Base-by-base conservation (phyloP, 2,329 filamentous ascomycete genomes). In the Microdochium paspali region DNA sequence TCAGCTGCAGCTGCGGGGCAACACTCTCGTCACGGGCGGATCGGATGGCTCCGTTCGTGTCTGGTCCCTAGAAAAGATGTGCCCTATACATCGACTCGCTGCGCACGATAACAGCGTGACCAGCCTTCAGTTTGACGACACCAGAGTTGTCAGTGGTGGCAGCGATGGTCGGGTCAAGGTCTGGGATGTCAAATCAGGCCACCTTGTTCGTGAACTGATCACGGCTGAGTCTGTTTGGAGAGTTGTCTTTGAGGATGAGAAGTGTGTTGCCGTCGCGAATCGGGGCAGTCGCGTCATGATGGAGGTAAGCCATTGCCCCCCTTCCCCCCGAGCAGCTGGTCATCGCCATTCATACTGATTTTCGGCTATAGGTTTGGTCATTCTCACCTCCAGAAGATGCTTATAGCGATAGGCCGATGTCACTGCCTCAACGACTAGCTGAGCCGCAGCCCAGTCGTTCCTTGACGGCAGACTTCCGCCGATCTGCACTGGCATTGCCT, bases 101-200 rank as follows among this genome's bases (percentile, higher is more conserved):
- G 93, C 93, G 3, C 93, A 98, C 63, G 93, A 98, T 66, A 98
- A 98, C 66, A 96, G 90, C 63, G 93, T 98, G 46, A 98, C 93
- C 1, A 96, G 90, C 65, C 72, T 98, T 55, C 93, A 98, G 61
- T 98, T 98, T 63, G 93, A 98, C 60, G 90, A 96, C 61, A 90
- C 86, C 23, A 80, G 93, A 47, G 93, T 98, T 50, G 90, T 98
- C 48, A 95, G 89, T 61, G 93, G 93, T 56, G 94, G 93, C 45
- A 95, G 88, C 58, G 93, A 98, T 66, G 93, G 93, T n/a, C 79
- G 93, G 46, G 93, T 98, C 54, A 98, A 97, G 68, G 90, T 98
- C 47, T 98, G 93, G 93, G 91, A 95, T 68, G 73, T 97, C 50
- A 90, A 93, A 66, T 93, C 88, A 2, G 93, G 93, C 3, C 85